Conservation (phyloP, 306 rosid genomes). For the Lablab purpureus region DNA sequence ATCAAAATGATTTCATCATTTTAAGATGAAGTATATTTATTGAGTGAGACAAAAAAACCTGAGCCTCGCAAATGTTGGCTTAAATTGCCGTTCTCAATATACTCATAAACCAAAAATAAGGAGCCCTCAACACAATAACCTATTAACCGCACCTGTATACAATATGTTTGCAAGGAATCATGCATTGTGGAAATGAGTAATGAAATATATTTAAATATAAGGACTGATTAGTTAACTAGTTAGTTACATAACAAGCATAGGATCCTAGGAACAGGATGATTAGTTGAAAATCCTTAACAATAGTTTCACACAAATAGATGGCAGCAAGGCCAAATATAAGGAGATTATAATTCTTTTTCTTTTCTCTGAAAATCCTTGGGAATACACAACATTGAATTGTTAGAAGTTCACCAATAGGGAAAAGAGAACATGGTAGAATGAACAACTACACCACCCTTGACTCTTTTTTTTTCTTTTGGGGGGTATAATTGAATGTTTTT, state of each 20-base stretch:
- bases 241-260: conserved; percentile 7
- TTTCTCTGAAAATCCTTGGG: too few relatives aligned
- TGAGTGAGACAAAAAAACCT: conserved; percentile 36
- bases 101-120: conserved; percentile 74
- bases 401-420: not conserved
- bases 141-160: conserved; percentile 70
- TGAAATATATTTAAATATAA: not conserved
- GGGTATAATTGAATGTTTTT: not conserved
- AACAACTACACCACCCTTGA: not conserved
- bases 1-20: conserved; percentile 3
- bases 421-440: not conserved
- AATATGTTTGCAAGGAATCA: conserved; percentile 34
- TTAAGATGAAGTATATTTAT: not conserved
- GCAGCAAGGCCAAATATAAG: too few relatives aligned
- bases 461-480: not conserved
- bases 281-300: too few relatives aligned
- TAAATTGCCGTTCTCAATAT: conserved; percentile 78
- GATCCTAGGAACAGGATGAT: not conserved
- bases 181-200: conserved; percentile 13
- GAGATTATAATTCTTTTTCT: too few relatives aligned
- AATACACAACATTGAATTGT: not conserved
- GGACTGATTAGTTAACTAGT: conserved; percentile 14
- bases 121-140: conserved; percentile 82
- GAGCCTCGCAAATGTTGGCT: conserved; percentile 69
- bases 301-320: too few relatives aligned